Base-by-base conservation (phyloP, 495 filamentous ascomycete genomes). In the Penicillium herquei region DNA sequence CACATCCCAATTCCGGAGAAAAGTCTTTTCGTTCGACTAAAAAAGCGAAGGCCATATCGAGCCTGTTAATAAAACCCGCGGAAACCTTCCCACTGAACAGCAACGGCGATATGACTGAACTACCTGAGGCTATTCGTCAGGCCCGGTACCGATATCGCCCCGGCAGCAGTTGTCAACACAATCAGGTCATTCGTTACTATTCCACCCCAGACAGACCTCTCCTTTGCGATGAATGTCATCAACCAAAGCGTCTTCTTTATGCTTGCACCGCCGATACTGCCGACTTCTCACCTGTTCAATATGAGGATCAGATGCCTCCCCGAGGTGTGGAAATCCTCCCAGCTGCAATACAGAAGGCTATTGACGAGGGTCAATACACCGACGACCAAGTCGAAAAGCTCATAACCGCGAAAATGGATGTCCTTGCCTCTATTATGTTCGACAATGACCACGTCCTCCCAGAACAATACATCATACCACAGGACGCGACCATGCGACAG, bases 221-320 rank as follows among this genome's bases (percentile, higher is more conserved):
- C 34, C 2, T 37, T 13, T 92, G 89, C 69, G 52, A 73, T 3
- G 17, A 14, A 8, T 43, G 40, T 21, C 9, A n/a, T 16, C n/a
- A 16, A 12, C 14, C 3, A 90, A 87, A 42, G 10, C 54, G 86
- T 30, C 91, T 83, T 81, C 70, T 92, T 17, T 91, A 87, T 56
- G 64, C 73, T 41, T 92, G 89, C 64, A 79, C 73, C 6, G 76
- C 84, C 58, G 87, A 91, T 61, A 60, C 55, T 13, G 56, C 65
- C 16, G 56, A 59, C 17, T 62, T 54, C 47, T 60, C 60, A 16
- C 47, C 50, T 6, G 30, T 30, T 33, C 18, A 41, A 2, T 9
- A 37, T 37, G 34, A 13, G 2, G 34, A 37, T 37, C 1, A 9
- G 9, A 13, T 37, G 34, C 34, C 34, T 7, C 12, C 12, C 34